Evolutionary conservation across 306 rosid species (phyloP).

Genomic region (Abrus pulchellus): DNA sequence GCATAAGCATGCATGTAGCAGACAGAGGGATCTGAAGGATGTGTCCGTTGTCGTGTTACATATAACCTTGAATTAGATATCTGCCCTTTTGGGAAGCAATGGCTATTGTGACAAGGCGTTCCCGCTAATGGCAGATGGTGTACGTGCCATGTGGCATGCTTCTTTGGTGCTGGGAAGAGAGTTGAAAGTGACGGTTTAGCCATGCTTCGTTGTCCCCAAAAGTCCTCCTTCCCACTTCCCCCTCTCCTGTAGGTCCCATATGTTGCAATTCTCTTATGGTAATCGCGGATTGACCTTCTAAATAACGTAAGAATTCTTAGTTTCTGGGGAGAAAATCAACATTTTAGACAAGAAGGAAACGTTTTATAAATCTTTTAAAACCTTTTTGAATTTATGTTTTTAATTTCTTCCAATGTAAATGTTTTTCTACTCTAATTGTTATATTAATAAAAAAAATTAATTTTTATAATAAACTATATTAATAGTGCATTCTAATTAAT

Average conservation of each 20-base stretch:
- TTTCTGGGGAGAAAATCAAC: too few relatives aligned
- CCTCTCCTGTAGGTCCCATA: conserved; percentile 51
- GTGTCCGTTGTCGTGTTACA: conserved; percentile 28
- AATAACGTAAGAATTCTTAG: background rate
- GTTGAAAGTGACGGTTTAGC: conserved; percentile 62
- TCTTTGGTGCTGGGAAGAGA: conserved; percentile 55
- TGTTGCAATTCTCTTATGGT: conserved; percentile 34
- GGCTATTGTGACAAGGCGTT: conserved; percentile 37
- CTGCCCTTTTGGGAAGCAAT: conserved; percentile 30
- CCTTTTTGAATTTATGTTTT: too few relatives aligned
- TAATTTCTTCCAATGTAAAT: too few relatives aligned
- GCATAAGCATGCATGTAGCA: conserved; percentile 16
- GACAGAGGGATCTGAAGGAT: conserved; percentile 41
- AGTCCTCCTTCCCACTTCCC: conserved; percentile 59
- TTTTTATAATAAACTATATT: too few relatives aligned
- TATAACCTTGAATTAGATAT: conserved; percentile 41
- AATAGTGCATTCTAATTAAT: too few relatives aligned
- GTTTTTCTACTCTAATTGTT: too few relatives aligned
- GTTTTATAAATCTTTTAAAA: too few relatives aligned
- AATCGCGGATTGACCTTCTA: background rate
- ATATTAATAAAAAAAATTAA: too few relatives aligned
- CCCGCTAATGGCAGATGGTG: conserved; percentile 55
- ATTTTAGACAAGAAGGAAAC: too few relatives aligned
- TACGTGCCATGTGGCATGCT: conserved; percentile 58
- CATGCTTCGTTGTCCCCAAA: conserved; percentile 72